Conservation (phyloP, 2,329 filamentous ascomycete genomes). For the Chrysoporthe deuterocubensis region DNA sequence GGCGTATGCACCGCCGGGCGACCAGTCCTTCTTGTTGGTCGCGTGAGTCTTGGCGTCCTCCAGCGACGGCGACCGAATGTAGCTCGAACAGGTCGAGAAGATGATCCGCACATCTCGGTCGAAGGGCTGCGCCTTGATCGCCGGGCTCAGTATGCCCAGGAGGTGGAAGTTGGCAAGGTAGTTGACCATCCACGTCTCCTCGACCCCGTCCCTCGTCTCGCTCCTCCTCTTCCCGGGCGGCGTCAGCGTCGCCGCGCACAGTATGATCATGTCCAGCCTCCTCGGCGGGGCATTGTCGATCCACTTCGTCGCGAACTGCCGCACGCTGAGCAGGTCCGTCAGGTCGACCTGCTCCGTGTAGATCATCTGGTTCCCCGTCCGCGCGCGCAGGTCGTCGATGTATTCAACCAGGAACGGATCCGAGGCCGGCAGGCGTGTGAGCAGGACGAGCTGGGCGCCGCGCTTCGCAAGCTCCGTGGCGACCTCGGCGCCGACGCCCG, state of each 20-base stretch:
- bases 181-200: constrained; percentile 92
- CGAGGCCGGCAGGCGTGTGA: constrained; percentile 79
- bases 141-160: constrained; percentile 86
- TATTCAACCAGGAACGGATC: constrained; percentile 93
- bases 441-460: constrained; percentile 87
- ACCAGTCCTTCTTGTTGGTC: constrained; percentile 55
- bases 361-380: constrained; percentile 82
- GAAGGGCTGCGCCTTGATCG: constrained; percentile 86
- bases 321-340: constrained; percentile 83
- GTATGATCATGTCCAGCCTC: constrained; percentile 85
- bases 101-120: constrained; percentile 92
- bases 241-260: constrained; percentile 81
- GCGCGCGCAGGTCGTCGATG: constrained; percentile 81
- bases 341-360: constrained; percentile 96
- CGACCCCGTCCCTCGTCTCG: constrained; percentile 77
- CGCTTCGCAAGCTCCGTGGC: constrained; percentile 75
- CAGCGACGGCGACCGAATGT: constrained; percentile 76
- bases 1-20: constrained; percentile 63
- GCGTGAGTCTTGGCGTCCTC: constrained; percentile 51
- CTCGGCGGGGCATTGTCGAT: constrained; percentile 92
- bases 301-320: constrained; percentile 95
- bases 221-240: constrained; percentile 64
- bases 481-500: constrained; percentile 82
- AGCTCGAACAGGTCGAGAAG: constrained; percentile 84
- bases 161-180: constrained; percentile 96